Evolutionary conservation across 2,329 filamentous ascomycete species (phyloP).

Genomic region (Xylariomycetidae sp.): DNA sequence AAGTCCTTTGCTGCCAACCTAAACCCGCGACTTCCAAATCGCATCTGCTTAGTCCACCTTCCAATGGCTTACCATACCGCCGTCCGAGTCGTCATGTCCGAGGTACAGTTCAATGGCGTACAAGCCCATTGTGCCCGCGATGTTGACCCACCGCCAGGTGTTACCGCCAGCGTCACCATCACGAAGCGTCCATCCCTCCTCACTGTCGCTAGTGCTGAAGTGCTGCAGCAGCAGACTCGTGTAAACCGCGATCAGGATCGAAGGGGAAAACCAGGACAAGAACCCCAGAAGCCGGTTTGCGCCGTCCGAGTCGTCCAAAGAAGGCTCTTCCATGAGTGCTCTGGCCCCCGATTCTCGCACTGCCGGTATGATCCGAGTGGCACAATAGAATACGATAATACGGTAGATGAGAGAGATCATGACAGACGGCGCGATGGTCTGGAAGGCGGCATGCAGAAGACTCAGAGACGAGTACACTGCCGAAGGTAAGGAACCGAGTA

Average conservation of each 20-base stretch:
- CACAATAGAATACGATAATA: conserved; percentile 90
- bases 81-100: conserved; percentile 74
- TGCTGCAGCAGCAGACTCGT: conserved; percentile 94
- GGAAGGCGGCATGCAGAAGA: conserved; percentile 84
- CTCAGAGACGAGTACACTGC: conserved; percentile 78
- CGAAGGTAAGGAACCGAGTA: conserved; percentile 74
- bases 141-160: conserved; percentile 88
- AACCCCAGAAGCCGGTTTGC: conserved; percentile 76
- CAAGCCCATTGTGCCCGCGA: conserved; percentile 79
- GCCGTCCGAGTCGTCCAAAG: conserved; percentile 77
- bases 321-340: conserved; percentile 77
- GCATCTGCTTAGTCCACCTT: conserved; percentile 64
- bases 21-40: conserved; percentile 14
- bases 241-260: conserved; percentile 91
- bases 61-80: conserved; percentile 73
- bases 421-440: conserved; percentile 91
- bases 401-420: conserved; percentile 93
- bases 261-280: conserved; percentile 89
- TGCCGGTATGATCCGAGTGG: conserved; percentile 91
- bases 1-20: conserved; percentile 14
- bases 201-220: conserved; percentile 71
- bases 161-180: conserved; percentile 79
- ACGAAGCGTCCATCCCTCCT: conserved; percentile 76
- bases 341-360: conserved; percentile 80
- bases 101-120: conserved; percentile 90